These are phyloP conservation scores for Endogone sp. DNA, from an alignment of 192 early-diverging fungal species.

Conservation along the genomic window DNA sequence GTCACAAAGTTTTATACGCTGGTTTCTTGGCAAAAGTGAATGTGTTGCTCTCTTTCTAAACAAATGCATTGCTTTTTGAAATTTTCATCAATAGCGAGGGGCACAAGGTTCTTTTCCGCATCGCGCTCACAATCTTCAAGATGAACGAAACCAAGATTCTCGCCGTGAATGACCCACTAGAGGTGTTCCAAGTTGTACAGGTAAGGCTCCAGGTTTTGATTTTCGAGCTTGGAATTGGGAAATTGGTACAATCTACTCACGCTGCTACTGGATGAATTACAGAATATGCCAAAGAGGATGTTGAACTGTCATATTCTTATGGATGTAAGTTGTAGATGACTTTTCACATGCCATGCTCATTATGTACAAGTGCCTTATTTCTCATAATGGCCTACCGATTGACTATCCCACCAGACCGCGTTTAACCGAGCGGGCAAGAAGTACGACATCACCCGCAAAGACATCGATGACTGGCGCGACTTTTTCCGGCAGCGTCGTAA, in stretches of 20 bases:
- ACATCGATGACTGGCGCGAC: constrained; percentile 25
- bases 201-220: no score
- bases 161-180: constrained; percentile 50
- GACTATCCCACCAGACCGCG: constrained; percentile 11
- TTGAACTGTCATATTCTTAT: constrained; percentile 62
- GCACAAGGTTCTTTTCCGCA: constrained; percentile 70
- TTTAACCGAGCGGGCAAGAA: constrained; percentile 19
- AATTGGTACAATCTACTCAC: background rate
- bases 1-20: background rate
- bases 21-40: no score
- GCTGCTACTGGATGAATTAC: no score
- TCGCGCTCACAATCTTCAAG: constrained; percentile 69
- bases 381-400: background rate
- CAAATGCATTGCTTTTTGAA: no score
- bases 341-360: background rate
- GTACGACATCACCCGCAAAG: constrained; percentile 21
- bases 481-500: constrained; percentile 28
- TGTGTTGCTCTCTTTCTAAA: no score
- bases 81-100: constrained; percentile 33
- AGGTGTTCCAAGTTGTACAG: constrained; percentile 55
- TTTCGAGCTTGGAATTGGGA: constrained; percentile 31
- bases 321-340: constrained; percentile 28
- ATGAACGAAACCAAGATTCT: constrained; percentile 61
- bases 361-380: background rate
- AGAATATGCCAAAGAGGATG: constrained; percentile 59